phyloP scores from a whole-genome alignment of 176 grass and related monocot species.

The Cymbopogon citratus region DNA sequence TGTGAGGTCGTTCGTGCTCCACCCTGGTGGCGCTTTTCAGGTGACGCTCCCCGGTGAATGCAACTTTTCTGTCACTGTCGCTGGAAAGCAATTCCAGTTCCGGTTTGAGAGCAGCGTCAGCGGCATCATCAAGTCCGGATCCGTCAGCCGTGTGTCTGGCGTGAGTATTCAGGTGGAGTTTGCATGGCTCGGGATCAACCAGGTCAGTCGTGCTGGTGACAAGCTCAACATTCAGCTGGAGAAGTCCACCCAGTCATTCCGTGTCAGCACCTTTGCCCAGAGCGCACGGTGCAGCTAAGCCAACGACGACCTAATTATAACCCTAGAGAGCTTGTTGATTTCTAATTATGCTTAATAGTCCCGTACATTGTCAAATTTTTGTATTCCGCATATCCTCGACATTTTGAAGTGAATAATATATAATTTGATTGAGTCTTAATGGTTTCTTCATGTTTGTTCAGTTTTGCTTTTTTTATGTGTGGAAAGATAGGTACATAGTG shows the following conservation, averaged over 20 bases:
- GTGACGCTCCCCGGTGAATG: background rate
- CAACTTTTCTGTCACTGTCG: background rate
- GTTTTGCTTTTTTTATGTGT: too few species aligned
- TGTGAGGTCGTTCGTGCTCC: background rate
- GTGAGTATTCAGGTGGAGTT: background rate
- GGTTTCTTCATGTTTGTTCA: too few species aligned
- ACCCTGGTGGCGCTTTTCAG: background rate
- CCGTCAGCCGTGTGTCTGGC: background rate
- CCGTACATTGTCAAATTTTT: too few species aligned
- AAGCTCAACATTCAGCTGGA: background rate
- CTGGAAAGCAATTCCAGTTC: background rate
- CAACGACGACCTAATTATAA: too few species aligned
- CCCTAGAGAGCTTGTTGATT: too few species aligned
- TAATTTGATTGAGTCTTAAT: too few species aligned
- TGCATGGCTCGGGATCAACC: background rate
- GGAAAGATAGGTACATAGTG: too few species aligned
- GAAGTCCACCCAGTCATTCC: background rate
- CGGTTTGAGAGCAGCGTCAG: background rate
- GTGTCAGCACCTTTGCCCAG: background rate
- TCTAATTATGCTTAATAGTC: too few species aligned
- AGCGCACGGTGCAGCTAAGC: background rate
- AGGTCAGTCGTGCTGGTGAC: background rate
- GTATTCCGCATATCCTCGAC: too few species aligned
- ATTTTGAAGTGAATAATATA: too few species aligned
- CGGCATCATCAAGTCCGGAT: background rate